Conservation (phyloP, 1,284 basidiomycete species). For the Fomitopsis pinicola region DNA sequence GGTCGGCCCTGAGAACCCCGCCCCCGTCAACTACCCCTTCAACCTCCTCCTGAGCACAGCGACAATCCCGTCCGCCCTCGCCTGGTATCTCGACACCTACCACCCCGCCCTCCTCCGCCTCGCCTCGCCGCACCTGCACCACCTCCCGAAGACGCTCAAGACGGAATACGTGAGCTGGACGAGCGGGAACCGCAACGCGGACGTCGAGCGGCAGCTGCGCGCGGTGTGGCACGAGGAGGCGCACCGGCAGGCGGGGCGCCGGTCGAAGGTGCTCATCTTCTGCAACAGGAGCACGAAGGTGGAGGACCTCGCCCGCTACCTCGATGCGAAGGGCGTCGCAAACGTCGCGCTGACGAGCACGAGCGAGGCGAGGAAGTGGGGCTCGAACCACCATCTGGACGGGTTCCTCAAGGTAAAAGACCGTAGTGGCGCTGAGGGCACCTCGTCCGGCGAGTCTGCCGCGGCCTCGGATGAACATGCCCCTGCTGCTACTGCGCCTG, state of each 20-base stretch:
- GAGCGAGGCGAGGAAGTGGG: constrained; percentile 51
- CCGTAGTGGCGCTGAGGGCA: background rate
- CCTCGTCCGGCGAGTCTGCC: background rate
- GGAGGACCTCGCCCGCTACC: constrained; percentile 48
- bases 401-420: constrained; percentile 53
- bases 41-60: constrained; percentile 82
- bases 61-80: constrained; percentile 78
- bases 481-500: background rate
- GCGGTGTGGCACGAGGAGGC: constrained; percentile 74
- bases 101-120: constrained; percentile 64
- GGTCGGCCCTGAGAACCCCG: constrained; percentile 6
- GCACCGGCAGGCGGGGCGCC: constrained; percentile 23
- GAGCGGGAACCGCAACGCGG: constrained; percentile 74
- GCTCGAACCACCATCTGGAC: constrained; percentile 70
- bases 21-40: constrained; percentile 56
- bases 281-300: constrained; percentile 75
- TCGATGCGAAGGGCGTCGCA: constrained; percentile 57
- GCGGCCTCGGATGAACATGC: background rate
- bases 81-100: constrained; percentile 54
- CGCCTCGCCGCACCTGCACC: constrained; percentile 76
- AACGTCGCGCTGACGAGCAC: constrained; percentile 62
- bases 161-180: constrained; percentile 73
- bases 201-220: constrained; percentile 71
- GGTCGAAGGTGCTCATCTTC: constrained; percentile 73
- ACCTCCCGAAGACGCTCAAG: constrained; percentile 64